phyloP scores from a whole-genome alignment of 1,284 basidiomycete genomes.

The Cutaneotrichosporon curvatum region DNA sequence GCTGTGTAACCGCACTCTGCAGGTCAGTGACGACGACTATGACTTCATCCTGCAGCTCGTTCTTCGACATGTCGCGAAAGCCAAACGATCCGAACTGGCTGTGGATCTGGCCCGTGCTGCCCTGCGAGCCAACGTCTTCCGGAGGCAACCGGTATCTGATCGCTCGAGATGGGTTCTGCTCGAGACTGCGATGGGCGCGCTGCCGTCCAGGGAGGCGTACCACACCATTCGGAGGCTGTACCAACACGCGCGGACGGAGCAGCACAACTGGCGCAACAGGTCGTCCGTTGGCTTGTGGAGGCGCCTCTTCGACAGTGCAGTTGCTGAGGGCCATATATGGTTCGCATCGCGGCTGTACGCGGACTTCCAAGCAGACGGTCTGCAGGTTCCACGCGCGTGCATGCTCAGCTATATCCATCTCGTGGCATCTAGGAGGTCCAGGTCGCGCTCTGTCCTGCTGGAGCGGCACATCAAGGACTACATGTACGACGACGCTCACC shows the following conservation, averaged over 20 bases:
- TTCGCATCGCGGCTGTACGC: slow-evolving; percentile 38
- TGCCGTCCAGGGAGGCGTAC: slow-evolving; percentile 16
- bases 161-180: background rate
- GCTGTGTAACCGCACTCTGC: slow-evolving; percentile 8
- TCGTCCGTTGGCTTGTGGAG: slow-evolving; percentile 13
- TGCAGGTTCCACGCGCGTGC: slow-evolving; percentile 12
- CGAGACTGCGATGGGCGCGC: background rate
- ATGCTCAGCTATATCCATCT: slow-evolving; percentile 24
- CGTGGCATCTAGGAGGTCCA: slow-evolving; percentile 14
- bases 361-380: slow-evolving; percentile 31
- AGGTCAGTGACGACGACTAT: slow-evolving; percentile 1
- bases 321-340: slow-evolving; percentile 17
- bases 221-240: slow-evolving; percentile 20
- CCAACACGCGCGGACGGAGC: background rate
- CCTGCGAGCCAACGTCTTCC: background rate
- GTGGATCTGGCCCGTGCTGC: background rate
- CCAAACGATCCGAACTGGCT: background rate
- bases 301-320: slow-evolving; percentile 16
- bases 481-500: slow-evolving; percentile 18
- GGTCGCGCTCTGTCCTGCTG: slow-evolving; percentile 29
- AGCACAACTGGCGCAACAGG: slow-evolving; percentile 1
- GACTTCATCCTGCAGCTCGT: slow-evolving; percentile 1
- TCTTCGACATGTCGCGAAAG: background rate
- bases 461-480: slow-evolving; percentile 39
- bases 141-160: background rate